Evolutionary conservation across 306 rosid species (phyloP), one percentile per base, ranked within the genome.

Genomic region (Quercus gilva): DNA sequence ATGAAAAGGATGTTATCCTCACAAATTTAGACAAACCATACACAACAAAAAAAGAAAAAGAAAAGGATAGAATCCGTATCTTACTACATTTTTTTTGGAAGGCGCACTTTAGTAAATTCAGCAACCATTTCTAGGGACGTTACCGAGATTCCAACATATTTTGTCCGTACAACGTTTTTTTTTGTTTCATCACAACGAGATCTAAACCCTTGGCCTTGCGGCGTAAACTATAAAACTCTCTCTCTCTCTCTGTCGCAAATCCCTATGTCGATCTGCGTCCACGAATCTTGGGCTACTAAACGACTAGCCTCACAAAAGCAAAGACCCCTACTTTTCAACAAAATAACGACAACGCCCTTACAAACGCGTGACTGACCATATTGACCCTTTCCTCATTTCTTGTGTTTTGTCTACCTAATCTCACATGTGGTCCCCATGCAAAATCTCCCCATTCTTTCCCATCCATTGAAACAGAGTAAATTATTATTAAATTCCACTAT

Each of bases 241-340:
- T 31, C 71, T 31, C 69, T 31, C 53, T 71, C 76, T 76, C 85
- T 15, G 88, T 82, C 72, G 80, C 94, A 78, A 84, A 90, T 87
- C 87, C 94, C 90, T 35, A 86, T 82, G 89, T 79, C 79, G 94
- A 87, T 87, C 64, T 84, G 79, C 73, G 84, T 80, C 90, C 88
- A 84, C 84, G 86, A 87, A 84, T 90, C 85, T 80, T 81, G 85
- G 84, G 83, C 75, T 82, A 52, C 79, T 14, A 35, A 55, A 67
- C 58, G 52, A 51, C 69, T 58, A 20, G 56, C 72, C 33, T 13
- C 5, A 2, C 52, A 13, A 28, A 6, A 35, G 20, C 49, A 6
- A 18, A 6, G 17, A 31, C 78, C 85, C 67, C 21, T 18, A 2
- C 3, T 3, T 55, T 69, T 6, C 0, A 0, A 0, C 0, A 6